These are phyloP conservation scores for Stagonosporopsis rhizophila DNA, from an alignment of 2,329 filamentous ascomycete genomes.

Conservation along the genomic window DNA sequence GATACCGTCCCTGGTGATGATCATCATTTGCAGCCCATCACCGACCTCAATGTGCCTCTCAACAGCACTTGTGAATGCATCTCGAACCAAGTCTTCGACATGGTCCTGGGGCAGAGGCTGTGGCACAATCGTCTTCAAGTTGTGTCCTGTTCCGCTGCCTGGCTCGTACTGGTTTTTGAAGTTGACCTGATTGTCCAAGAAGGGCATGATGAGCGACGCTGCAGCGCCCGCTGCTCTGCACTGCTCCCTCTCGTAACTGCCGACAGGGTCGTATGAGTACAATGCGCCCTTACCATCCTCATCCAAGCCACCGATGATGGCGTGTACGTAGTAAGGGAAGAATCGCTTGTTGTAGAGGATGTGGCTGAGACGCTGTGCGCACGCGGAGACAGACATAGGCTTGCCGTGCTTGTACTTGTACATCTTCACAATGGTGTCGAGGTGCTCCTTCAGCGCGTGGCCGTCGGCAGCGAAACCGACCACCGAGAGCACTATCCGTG, in stretches of 20 bases:
- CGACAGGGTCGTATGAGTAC: constrained; percentile 97
- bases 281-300: constrained; percentile 93
- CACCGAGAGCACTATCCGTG: constrained; percentile 87
- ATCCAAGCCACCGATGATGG: constrained; percentile 91
- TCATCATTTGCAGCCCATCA: constrained; percentile 93
- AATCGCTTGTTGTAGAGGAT: constrained; percentile 98
- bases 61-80: constrained; percentile 97
- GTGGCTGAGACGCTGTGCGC: constrained; percentile 91
- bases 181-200: constrained; percentile 99
- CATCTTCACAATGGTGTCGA: constrained; percentile 97
- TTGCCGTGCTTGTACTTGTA: constrained; percentile 98
- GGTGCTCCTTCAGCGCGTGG: constrained; percentile 88
- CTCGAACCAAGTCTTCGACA: constrained; percentile 88
- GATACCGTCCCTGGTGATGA: constrained; percentile 87
- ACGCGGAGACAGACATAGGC: constrained; percentile 91
- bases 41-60: constrained; percentile 99
- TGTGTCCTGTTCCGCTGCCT: constrained; percentile 82
- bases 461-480: constrained; percentile 97
- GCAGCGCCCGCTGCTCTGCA: constrained; percentile 93
- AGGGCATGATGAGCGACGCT: constrained; percentile 96
- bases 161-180: constrained; percentile 98
- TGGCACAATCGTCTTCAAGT: constrained; percentile 72
- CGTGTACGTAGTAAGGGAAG: constrained; percentile 98
- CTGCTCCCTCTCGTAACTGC: constrained; percentile 96
- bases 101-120: constrained; percentile 73